A percentile compares a stretch with the other conserved stretches of the same genome.
Evolutionary conservation across 108 stramenopile genomes (phyloP).

Genomic region (Bacterosira constricta): DNA sequence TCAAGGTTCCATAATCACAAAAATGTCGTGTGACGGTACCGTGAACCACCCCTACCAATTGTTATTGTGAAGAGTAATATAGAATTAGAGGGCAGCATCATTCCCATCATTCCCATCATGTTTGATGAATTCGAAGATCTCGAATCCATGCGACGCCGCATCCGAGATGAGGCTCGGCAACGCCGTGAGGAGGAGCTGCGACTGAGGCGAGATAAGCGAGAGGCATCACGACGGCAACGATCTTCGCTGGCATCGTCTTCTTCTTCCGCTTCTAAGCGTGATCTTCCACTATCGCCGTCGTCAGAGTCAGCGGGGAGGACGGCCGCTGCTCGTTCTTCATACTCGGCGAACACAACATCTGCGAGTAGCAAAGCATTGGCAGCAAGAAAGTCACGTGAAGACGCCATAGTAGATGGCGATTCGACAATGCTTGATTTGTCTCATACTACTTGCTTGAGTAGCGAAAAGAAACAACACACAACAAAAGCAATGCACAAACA

Average conservation of each 20-base stretch:
- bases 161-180: slow-evolving; percentile 13
- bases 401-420: no score
- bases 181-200: slow-evolving; percentile 4
- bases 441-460: no score
- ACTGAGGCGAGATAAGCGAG: neutral
- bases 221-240: neutral
- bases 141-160: slow-evolving; percentile 5
- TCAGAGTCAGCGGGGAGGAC: neutral
- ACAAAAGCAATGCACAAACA: neutral
- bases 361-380: neutral
- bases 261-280: slow-evolving; percentile 1
- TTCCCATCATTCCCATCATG: neutral
- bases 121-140: slow-evolving; percentile 10
- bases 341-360: neutral
- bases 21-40: no score
- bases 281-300: neutral
- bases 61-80: neutral
- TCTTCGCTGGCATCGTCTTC: neutral
- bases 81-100: neutral
- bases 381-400: no score
- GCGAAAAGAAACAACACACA: neutral
- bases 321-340: neutral
- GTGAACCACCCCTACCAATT: no score
- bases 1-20: no score
- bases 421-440: no score